Percentiles rank a stretch among this genome's conserved stretches.
Evolutionary conservation across 1,284 basidiomycete species (phyloP).

Genomic region (Anthracocystis panici-leucophaei): DNA sequence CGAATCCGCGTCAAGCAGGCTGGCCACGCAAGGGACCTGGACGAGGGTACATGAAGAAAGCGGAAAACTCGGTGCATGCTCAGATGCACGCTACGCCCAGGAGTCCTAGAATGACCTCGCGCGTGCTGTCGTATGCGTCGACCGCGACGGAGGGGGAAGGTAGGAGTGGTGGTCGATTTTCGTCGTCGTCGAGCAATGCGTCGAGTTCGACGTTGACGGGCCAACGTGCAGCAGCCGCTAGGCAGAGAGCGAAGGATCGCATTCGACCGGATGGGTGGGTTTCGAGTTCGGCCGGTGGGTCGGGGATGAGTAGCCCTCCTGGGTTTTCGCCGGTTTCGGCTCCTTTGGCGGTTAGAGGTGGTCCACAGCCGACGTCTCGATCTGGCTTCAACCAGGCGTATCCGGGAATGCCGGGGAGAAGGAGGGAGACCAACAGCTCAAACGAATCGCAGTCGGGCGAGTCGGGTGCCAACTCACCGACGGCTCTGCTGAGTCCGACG

Average conservation of each 20-base stretch:
- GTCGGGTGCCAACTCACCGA: constrained; percentile 34
- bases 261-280: constrained; percentile 45
- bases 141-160: constrained; percentile 44
- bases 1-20: constrained; percentile 13
- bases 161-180: constrained; percentile 15
- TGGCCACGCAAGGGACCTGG: constrained; percentile 39
- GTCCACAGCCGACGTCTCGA: background rate
- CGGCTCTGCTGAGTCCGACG: constrained; percentile 29
- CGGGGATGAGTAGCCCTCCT: constrained; percentile 24
- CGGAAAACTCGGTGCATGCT: constrained; percentile 32
- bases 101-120: constrained; percentile 40
- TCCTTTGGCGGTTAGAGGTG: constrained; percentile 9
- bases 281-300: constrained; percentile 21
- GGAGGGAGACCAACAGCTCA: constrained; percentile 24
- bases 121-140: constrained; percentile 30
- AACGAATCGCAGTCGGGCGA: constrained; percentile 38
- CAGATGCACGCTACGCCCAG: constrained; percentile 44
- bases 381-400: background rate
- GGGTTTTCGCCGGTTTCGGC: constrained; percentile 5
- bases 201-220: constrained; percentile 25
- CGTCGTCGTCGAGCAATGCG: constrained; percentile 25
- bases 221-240: constrained; percentile 18
- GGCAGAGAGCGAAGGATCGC: constrained; percentile 30
- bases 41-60: constrained; percentile 45
- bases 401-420: background rate